These are phyloP conservation scores for Infundibulicybe gibba DNA, from an alignment of 768 basidiomycete genomes.

Conservation along the genomic window DNA sequence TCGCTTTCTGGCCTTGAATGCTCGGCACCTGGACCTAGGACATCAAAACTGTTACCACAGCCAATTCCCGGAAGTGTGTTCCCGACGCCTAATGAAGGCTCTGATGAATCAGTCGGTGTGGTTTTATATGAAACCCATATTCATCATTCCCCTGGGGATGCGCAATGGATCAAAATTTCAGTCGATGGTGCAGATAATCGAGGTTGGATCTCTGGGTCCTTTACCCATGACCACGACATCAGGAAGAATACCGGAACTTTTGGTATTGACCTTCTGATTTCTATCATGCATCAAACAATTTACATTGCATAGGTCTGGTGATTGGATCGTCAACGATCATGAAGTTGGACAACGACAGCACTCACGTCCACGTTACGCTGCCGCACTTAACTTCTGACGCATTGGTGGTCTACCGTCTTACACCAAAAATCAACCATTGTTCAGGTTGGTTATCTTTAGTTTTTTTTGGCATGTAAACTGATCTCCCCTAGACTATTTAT, in stretches of 20 bases:
- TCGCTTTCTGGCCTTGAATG: slow-evolving; percentile 26
- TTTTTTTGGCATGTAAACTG: slow-evolving; percentile 28
- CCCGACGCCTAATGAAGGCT: slow-evolving; percentile 64
- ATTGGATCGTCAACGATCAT: too few species aligned
- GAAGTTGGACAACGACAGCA: too few species aligned
- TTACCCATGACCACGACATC: slow-evolving; percentile 31
- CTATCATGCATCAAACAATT: not conserved
- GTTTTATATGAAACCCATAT: slow-evolving; percentile 59
- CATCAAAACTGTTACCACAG: slow-evolving; percentile 61
- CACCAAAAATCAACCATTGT: slow-evolving; percentile 16
- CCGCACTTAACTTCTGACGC: slow-evolving; percentile 57
- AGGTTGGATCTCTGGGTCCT: slow-evolving; percentile 63
- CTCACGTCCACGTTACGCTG: slow-evolving; percentile 40
- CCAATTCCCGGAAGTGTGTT: slow-evolving; percentile 51
- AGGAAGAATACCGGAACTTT: slow-evolving; percentile 28
- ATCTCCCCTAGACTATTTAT: slow-evolving; percentile 37
- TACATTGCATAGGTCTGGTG: too few species aligned
- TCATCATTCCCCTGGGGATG: slow-evolving; percentile 5
- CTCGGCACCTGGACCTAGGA: slow-evolving; percentile 34
- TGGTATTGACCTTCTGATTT: slow-evolving; percentile 35
- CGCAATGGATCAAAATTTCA: slow-evolving; percentile 48
- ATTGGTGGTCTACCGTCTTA: slow-evolving; percentile 61
- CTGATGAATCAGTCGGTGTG: slow-evolving; percentile 73
- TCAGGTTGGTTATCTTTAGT: slow-evolving; percentile 7
- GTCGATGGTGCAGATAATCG: slow-evolving; percentile 45